Conservation (phyloP, 495 filamentous ascomycete genomes). For the Aspergillus leporis region DNA sequence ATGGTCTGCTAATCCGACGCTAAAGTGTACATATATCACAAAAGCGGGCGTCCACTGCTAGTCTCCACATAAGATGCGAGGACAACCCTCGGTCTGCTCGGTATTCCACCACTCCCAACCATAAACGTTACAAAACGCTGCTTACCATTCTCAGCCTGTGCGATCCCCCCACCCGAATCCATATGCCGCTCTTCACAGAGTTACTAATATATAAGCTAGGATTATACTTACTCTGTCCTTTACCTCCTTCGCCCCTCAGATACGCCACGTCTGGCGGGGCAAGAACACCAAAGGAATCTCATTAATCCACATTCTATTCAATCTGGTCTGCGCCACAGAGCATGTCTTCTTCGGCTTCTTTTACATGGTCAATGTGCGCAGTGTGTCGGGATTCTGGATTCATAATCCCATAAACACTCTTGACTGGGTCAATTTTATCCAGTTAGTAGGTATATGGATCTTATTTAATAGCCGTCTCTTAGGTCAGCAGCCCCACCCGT, state of each 20-base stretch:
- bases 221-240: not conserved
- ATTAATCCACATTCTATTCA: not conserved
- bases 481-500: not conserved
- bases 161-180: no score
- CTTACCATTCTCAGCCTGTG: no score
- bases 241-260: not conserved
- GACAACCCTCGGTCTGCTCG: no score
- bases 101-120: no score
- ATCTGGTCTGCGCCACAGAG: not conserved
- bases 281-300: not conserved
- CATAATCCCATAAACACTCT: not conserved
- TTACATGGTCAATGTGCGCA: not conserved
- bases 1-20: no score
- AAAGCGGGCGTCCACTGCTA: no score
- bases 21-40: no score
- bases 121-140: no score
- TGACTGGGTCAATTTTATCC: not conserved
- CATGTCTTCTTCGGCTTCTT: not conserved
- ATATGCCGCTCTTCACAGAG: not conserved
- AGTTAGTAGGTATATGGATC: not conserved
- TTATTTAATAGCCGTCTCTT: not conserved
- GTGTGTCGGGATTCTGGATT: not conserved
- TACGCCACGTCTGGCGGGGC: not conserved
- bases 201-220: not conserved
- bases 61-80: no score